These are phyloP conservation scores for Austroboletus novae-zelandiae DNA, from an alignment of 1,284 basidiomycete species.

Conservation along the genomic window DNA sequence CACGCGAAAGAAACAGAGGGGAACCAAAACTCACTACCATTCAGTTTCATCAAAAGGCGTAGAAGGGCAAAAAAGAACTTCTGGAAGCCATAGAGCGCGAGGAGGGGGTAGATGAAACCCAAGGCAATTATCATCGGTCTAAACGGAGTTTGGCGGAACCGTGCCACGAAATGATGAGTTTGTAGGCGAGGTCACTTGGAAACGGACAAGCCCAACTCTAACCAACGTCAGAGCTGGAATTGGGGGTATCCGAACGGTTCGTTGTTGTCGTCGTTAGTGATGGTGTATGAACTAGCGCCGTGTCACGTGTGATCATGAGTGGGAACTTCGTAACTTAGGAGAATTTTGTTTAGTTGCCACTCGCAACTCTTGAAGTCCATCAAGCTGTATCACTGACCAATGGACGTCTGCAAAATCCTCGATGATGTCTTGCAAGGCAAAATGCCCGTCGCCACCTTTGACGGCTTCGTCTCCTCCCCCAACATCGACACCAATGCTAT, in stretches of 20 bases:
- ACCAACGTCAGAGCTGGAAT: too few species aligned
- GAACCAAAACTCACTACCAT: conserved; percentile 12
- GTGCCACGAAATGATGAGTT: neutral
- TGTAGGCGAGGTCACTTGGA: too few species aligned
- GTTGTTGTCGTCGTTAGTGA: too few species aligned
- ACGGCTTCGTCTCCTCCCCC: conserved; percentile 40
- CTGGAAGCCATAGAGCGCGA: conserved; percentile 19
- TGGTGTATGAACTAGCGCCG: too few species aligned
- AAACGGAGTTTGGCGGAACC: too few species aligned
- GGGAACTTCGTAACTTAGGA: too few species aligned
- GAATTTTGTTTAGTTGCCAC: too few species aligned
- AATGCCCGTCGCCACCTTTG: conserved; percentile 36
- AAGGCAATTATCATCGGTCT: conserved; percentile 26
- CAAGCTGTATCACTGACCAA: neutral
- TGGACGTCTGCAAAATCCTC: conserved; percentile 21
- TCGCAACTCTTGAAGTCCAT: neutral
- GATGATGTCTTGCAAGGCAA: conserved; percentile 22
- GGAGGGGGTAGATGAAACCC: conserved; percentile 17
- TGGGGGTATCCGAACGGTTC: too few species aligned
- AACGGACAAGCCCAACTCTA: too few species aligned
- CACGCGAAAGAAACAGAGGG: too few species aligned
- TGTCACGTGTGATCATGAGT: too few species aligned
- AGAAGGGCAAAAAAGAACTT: conserved; percentile 11
- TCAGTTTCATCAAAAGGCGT: neutral
- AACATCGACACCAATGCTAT: conserved; percentile 46